Evolutionary conservation across 225 moss, liverwort and hornwort genomes (phyloP).

Genomic region (Antitrichia curtipendula): DNA sequence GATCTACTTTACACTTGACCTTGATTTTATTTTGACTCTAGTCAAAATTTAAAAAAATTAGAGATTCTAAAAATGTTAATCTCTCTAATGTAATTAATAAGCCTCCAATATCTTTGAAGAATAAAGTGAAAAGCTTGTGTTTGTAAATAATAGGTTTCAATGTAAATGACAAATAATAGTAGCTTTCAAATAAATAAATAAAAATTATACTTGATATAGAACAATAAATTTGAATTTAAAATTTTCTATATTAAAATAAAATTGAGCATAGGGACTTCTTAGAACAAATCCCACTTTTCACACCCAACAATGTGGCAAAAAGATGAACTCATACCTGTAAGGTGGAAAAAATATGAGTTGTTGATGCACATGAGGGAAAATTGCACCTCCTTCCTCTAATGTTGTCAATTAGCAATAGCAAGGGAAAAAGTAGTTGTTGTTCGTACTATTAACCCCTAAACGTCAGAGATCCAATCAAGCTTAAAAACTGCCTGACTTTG

Average conservation of each 20-base stretch:
- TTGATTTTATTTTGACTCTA: neutral
- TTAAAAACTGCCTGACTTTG: too few species aligned
- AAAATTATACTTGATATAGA: neutral
- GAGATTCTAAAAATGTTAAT: neutral
- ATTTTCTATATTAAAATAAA: neutral
- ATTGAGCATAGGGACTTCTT: too few species aligned
- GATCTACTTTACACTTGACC: neutral
- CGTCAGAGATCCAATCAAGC: too few species aligned
- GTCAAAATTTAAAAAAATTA: neutral
- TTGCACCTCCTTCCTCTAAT: too few species aligned
- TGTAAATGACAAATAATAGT: neutral
- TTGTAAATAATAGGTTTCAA: neutral
- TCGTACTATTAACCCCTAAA: too few species aligned
- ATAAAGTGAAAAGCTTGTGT: neutral
- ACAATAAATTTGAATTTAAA: neutral
- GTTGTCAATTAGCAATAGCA: too few species aligned
- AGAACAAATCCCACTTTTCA: neutral
- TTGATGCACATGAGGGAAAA: too few species aligned
- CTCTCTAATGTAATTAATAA: neutral
- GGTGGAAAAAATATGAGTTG: too few species aligned
- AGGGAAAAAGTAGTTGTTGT: too few species aligned
- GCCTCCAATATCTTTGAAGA: neutral
- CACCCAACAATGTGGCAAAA: neutral
- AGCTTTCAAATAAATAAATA: neutral
- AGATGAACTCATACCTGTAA: too few species aligned